These are phyloP conservation scores for Linnemannia zychae DNA, from an alignment of 192 early-diverging fungal genomes.

Conservation along the genomic window DNA sequence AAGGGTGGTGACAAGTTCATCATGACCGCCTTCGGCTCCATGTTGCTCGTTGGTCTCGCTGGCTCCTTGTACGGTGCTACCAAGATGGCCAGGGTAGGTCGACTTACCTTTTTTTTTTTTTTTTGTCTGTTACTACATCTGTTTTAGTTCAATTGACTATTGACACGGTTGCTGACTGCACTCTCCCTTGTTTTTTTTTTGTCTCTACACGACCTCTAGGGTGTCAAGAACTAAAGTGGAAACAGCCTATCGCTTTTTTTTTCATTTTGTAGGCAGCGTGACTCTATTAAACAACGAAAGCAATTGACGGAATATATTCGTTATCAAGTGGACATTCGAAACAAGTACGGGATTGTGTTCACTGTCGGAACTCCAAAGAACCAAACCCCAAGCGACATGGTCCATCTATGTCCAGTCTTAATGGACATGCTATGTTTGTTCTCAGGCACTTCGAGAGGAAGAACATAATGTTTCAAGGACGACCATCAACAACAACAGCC, in stretches of 20 bases:
- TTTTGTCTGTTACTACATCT: not conserved
- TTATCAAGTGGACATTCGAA: no score
- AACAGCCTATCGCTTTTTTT: not conserved
- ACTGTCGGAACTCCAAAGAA: no score
- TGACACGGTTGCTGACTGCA: not conserved
- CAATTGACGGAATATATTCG: no score
- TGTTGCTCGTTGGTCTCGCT: slow-evolving; percentile 32
- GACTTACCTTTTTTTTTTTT: not conserved
- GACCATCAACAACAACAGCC: no score
- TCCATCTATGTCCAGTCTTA: no score
- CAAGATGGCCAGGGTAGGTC: slow-evolving; percentile 57
- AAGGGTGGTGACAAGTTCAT: slow-evolving; percentile 57
- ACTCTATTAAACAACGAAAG: no score
- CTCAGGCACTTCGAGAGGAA: no score
- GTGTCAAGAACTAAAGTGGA: slow-evolving; percentile 53
- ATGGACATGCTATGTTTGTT: no score
- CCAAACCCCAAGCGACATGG: no score
- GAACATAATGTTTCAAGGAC: no score
- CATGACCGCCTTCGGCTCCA: slow-evolving; percentile 34
- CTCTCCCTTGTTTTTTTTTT: not conserved
- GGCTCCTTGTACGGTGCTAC: slow-evolving; percentile 49
- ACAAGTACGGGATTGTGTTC: no score
- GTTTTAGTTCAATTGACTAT: no score
- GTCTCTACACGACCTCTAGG: slow-evolving; percentile 11
- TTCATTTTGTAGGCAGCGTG: not conserved